phyloP scores from a whole-genome alignment of 2,329 filamentous ascomycete species.

The Rosellinia necatrix region DNA sequence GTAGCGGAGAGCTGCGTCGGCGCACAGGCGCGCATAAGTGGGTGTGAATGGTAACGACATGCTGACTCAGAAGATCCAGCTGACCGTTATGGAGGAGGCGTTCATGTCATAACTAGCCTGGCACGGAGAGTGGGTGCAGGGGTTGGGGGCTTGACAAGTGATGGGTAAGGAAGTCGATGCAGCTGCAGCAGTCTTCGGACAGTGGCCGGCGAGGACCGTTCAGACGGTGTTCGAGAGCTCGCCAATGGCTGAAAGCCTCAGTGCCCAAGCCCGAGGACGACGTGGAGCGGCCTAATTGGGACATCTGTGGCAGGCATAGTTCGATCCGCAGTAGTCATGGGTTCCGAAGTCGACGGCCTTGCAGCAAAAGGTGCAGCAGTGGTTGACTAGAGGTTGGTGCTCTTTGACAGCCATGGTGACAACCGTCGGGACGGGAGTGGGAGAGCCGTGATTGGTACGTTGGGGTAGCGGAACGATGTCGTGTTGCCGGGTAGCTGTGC shows the following conservation, averaged over 20 bases:
- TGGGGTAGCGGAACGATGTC: neutral
- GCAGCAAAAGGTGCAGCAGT: conserved; percentile 59
- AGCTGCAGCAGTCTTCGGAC: conserved; percentile 26
- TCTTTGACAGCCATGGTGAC: conserved; percentile 50
- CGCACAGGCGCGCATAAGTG: conserved; percentile 1
- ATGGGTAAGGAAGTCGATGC: conserved; percentile 14
- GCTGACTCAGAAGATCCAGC: conserved; percentile 18
- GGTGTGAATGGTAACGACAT: conserved; percentile 3
- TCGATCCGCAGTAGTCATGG: conserved; percentile 53
- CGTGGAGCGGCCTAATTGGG: conserved; percentile 40
- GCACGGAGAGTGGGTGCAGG: conserved; percentile 5
- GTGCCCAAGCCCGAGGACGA: conserved; percentile 6
- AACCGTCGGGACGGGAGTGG: conserved; percentile 19
- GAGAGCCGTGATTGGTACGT: conserved; percentile 7
- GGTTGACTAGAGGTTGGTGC: conserved; percentile 50
- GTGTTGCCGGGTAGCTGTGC: conserved; percentile 4
- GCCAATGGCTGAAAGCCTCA: conserved; percentile 34
- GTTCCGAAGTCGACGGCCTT: conserved; percentile 54
- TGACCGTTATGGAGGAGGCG: conserved; percentile 16
- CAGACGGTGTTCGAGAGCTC: conserved; percentile 35
- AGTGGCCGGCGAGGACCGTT: conserved; percentile 26
- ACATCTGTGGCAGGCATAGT: conserved; percentile 50
- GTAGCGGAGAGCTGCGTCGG: conserved; percentile 2
- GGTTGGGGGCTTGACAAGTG: conserved; percentile 10
- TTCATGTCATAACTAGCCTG: conserved; percentile 14